Conservation (phyloP, 208 protist genomes). For the Trypanosoma vivax region DNA sequence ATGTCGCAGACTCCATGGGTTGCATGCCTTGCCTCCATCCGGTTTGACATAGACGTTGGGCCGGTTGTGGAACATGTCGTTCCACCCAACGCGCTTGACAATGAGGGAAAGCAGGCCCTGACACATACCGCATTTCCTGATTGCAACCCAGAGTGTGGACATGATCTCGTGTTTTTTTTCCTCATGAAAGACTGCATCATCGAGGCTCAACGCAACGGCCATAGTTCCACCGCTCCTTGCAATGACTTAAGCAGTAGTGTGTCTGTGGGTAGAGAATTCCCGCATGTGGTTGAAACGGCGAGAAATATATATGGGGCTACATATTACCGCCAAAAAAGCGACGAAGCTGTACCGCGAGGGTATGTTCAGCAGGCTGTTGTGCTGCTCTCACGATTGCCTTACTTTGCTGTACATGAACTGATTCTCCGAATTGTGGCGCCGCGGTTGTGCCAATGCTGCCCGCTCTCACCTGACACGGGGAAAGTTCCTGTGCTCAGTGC, state of each 20-base stretch:
- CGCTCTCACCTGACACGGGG: slow-evolving; percentile 70
- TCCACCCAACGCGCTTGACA: slow-evolving; percentile 47
- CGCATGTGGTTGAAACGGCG: slow-evolving; percentile 10
- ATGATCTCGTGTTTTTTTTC: slow-evolving; percentile 87
- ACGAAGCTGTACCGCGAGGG: slow-evolving; percentile 58
- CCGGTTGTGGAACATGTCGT: slow-evolving; percentile 62
- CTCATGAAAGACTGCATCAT: slow-evolving; percentile 53
- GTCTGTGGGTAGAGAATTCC: too few relatives aligned
- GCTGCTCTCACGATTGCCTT: slow-evolving; percentile 70
- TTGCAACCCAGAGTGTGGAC: slow-evolving; percentile 73
- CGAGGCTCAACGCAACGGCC: slow-evolving; percentile 7
- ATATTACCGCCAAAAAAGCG: slow-evolving; percentile 81
- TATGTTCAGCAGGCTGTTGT: slow-evolving; percentile 87
- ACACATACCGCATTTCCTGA: slow-evolving; percentile 73
- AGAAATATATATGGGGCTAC: slow-evolving; percentile 63
- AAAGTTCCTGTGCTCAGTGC: slow-evolving; percentile 53
- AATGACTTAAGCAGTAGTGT: too few relatives aligned
- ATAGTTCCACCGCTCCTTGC: too few relatives aligned
- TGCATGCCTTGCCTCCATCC: slow-evolving; percentile 75
- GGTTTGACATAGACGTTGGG: slow-evolving; percentile 82
- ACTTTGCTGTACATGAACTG: slow-evolving; percentile 67
- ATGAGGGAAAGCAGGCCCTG: slow-evolving; percentile 38
- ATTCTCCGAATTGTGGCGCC: slow-evolving; percentile 77
- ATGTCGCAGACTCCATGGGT: slow-evolving; percentile 50
- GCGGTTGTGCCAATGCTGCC: slow-evolving; percentile 75